phyloP scores from a whole-genome alignment of 2,329 filamentous ascomycete genomes.

The Hymenoscyphus fructigenus region DNA sequence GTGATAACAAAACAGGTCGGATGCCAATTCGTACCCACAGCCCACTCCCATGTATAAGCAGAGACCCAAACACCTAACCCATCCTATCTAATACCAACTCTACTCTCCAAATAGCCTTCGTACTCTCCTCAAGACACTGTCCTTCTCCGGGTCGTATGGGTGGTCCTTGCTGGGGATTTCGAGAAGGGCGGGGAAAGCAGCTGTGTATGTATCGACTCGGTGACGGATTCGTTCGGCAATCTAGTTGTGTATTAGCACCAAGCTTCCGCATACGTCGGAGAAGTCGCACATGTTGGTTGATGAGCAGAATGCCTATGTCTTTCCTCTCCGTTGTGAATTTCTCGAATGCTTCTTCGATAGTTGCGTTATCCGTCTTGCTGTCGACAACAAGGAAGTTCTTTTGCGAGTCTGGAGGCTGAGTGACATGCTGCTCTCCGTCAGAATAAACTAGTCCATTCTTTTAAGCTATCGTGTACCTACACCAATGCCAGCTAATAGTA shows the following conservation, averaged over 20 bases:
- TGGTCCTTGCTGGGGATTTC: constrained; percentile 99
- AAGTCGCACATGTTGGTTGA: constrained; percentile 86
- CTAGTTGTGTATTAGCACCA: constrained; percentile 45
- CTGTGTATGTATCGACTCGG: constrained; percentile 85
- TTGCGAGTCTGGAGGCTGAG: constrained; percentile 79
- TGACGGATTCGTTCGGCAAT: constrained; percentile 92
- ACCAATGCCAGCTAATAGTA: constrained; percentile 92
- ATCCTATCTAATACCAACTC: constrained; percentile 19
- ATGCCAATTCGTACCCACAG: not conserved
- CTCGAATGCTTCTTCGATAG: constrained; percentile 89
- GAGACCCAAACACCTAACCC: not conserved
- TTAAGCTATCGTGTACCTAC: constrained; percentile 51
- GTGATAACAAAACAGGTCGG: not conserved
- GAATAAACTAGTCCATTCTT: not conserved
- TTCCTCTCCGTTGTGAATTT: constrained; percentile 86
- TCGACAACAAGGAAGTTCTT: constrained; percentile 99
- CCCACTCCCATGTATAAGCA: not conserved
- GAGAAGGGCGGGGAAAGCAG: constrained; percentile 91
- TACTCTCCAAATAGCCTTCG: constrained; percentile 71
- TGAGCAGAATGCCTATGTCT: constrained; percentile 93
- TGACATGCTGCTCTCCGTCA: constrained; percentile 69
- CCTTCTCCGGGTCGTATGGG: constrained; percentile 98
- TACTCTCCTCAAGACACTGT: constrained; percentile 91
- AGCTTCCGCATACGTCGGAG: not conserved
- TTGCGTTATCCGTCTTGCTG: constrained; percentile 80